Conservation (phyloP, 2,329 filamentous ascomycete species). For the Chalaropsis ovoidea region DNA sequence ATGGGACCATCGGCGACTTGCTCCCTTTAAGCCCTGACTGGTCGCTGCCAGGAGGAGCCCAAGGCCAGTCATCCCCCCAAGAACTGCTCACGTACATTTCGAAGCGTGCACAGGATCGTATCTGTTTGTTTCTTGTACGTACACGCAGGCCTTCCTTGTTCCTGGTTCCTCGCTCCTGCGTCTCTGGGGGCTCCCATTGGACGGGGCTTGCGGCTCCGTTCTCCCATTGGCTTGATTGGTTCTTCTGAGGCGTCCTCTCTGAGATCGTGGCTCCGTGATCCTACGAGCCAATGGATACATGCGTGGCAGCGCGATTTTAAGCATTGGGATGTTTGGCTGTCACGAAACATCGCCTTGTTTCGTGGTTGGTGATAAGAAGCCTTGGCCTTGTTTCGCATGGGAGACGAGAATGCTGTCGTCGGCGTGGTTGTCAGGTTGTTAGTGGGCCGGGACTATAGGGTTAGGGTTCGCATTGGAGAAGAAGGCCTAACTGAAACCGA, state of each 20-base stretch:
- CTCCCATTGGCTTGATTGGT: neutral
- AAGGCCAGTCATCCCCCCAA: too few relatives aligned
- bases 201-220: neutral
- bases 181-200: too few relatives aligned
- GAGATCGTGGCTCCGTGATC: neutral
- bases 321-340: neutral
- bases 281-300: neutral
- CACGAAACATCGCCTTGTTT: constrained; percentile 9
- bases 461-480: neutral
- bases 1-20: too few relatives aligned
- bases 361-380: neutral
- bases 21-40: too few relatives aligned
- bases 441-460: neutral
- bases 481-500: neutral
- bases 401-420: neutral
- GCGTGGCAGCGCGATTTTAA: neutral
- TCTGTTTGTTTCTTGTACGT: neutral
- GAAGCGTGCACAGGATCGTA: neutral
- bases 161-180: neutral
- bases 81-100: neutral
- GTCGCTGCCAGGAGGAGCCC: too few relatives aligned
- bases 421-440: neutral
- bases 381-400: neutral
- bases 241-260: neutral
- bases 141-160: neutral